Evolutionary conservation across 495 filamentous ascomycete genomes (phyloP), one percentile per base, ranked within the genome.

Genomic region (Lasiosphaeria miniovina): DNA sequence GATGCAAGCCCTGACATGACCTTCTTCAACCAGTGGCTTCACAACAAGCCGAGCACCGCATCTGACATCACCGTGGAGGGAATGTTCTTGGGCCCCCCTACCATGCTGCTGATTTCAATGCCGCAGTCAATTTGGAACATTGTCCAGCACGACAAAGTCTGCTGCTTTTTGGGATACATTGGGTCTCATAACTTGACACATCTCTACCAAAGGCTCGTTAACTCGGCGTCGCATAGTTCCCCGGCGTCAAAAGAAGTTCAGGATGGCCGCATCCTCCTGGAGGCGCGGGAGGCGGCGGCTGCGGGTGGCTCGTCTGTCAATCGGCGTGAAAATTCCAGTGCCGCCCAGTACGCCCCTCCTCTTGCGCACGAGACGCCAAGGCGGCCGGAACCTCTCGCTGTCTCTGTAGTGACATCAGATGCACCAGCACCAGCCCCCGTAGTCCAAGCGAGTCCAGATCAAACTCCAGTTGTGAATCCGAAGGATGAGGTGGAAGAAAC

Each of bases 151-250:
- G 82, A 84, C 54, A 82, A 82, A 53, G 80, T 81, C 24, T 83
- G 81, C 68, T 80, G 76, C 58, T 83, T 82, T 56, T 60, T 84
- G 58, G 82, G 82, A 36, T 76, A 79, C 56, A 77, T 84, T 58
- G 80, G 74, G 54, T 82, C 82, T 0, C 79, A 83, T 63, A 84
- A 84, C 68, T 77, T 84, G 80, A 78, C 76, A 6, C 78, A 79
- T 53, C 73, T 83, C 9, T 83, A 84, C 57, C 75, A 83, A 50
- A 72, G 77, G 14, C 71, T 84, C 15, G 71, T 84, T 46, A 70
- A 74, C 33, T 73, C 75, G 8, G 71, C 76, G 36, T 68, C 72
- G 12, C 58, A 70, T 32, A 69, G 65, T 24, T 59, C 66, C 38
- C 68, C 74, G 11, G 73, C 72, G 12, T 64, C 71, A 43, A 82